Conservation (phyloP, 257 asterid genomes). For the Solanum habrochaites region DNA sequence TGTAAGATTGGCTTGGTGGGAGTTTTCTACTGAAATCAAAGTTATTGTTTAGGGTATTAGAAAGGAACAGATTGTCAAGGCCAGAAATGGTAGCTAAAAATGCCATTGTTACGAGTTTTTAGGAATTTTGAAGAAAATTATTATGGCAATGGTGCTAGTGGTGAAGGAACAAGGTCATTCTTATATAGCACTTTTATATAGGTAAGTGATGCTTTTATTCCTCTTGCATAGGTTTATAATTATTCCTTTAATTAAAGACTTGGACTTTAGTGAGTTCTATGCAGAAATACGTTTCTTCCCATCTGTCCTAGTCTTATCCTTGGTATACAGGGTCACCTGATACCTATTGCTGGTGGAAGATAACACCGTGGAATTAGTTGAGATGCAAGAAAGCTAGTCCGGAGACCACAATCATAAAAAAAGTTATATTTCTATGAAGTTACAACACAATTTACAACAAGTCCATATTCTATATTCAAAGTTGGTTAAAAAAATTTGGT, state of each 20-base stretch:
- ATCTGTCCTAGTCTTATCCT: neutral
- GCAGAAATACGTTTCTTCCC: neutral
- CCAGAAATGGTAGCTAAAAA: conserved; percentile 11
- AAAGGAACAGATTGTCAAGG: conserved; percentile 11
- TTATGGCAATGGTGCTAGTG: neutral
- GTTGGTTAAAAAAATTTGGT: neutral
- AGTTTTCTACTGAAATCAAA: neutral
- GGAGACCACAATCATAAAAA: neutral
- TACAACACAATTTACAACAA: neutral
- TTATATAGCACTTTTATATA: neutral
- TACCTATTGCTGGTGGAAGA: neutral
- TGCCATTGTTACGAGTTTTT: conserved; percentile 25
- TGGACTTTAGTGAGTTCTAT: neutral
- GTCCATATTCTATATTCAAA: neutral
- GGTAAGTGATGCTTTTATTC: neutral
- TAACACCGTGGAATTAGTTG: neutral
- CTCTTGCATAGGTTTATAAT: neutral
- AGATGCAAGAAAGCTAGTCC: neutral
- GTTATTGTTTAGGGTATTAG: neutral
- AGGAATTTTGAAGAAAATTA: neutral
- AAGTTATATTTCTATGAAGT: neutral
- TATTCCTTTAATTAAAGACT: neutral
- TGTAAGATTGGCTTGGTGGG: neutral
- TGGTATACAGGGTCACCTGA: neutral
- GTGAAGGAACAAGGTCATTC: neutral